These are phyloP conservation scores for Cyclotella choctawhatcheeana DNA, from an alignment of 108 stramenopile genomes.

Conservation along the genomic window DNA sequence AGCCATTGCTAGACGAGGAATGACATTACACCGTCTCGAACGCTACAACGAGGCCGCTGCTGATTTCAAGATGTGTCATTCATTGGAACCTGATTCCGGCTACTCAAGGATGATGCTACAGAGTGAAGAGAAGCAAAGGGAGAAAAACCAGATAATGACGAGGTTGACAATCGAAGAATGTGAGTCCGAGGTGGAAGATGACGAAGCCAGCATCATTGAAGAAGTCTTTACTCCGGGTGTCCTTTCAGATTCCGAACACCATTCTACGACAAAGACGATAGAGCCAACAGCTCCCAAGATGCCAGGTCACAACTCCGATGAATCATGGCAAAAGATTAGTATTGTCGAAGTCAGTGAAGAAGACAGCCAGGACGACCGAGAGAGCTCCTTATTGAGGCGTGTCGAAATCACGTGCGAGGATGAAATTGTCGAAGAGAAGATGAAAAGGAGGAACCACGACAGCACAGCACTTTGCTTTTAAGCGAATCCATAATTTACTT, in stretches of 20 bases:
- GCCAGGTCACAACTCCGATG: background rate
- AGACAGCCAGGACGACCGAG: background rate
- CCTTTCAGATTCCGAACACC: background rate
- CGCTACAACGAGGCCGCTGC: conserved; percentile 43
- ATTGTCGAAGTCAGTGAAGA: background rate
- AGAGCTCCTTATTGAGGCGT: background rate
- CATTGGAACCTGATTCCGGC: conserved; percentile 14
- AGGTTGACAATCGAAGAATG: conserved; percentile 15
- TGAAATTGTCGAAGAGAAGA: background rate
- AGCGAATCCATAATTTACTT: background rate
- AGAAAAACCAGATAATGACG: background rate
- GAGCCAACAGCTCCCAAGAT: background rate
- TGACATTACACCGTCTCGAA: conserved; percentile 38
- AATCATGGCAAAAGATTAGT: conserved; percentile 17
- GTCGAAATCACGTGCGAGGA: conserved; percentile 15
- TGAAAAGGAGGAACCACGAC: conserved; percentile 8
- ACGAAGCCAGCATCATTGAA: conserved; percentile 16
- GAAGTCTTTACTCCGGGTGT: conserved; percentile 13
- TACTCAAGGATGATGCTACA: conserved; percentile 5
- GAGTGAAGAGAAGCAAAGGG: conserved; percentile 1
- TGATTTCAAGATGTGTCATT: conserved; percentile 33
- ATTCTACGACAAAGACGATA: background rate
- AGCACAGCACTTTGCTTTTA: conserved; percentile 9
- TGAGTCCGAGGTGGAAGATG: conserved; percentile 14
- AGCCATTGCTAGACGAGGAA: conserved; percentile 51